Conservation (phyloP, 148 eudicot genomes). For the Vaccinium corymbosum region DNA sequence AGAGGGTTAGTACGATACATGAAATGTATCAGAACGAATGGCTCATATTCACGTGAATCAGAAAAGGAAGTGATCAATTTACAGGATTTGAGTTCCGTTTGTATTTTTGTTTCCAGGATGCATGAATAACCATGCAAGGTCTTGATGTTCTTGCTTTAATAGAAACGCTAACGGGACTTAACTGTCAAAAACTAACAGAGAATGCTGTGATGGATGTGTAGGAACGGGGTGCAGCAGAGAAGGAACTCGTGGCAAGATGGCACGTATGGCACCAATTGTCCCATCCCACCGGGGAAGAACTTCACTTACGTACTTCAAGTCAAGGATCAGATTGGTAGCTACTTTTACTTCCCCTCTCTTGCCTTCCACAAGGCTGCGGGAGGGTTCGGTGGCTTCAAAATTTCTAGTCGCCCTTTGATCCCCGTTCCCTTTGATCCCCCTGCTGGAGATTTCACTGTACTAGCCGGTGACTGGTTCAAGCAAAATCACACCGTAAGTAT, state of each 20-base stretch:
- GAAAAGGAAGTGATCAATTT: neutral
- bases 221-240: slow-evolving; percentile 64
- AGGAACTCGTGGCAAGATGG: slow-evolving; percentile 80
- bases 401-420: slow-evolving; percentile 53
- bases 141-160: neutral
- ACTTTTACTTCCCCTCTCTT: slow-evolving; percentile 68
- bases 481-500: slow-evolving; percentile 54
- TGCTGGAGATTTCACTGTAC: slow-evolving; percentile 55
- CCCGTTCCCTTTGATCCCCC: slow-evolving; percentile 67
- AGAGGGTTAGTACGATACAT: no score
- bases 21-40: no score
- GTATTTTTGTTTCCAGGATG: neutral
- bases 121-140: neutral
- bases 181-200: neutral
- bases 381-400: slow-evolving; percentile 58
- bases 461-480: slow-evolving; percentile 69
- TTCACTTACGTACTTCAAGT: slow-evolving; percentile 63
- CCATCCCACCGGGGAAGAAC: slow-evolving; percentile 63
- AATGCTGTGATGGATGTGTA: slow-evolving; percentile 20
- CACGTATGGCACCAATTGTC: slow-evolving; percentile 63
- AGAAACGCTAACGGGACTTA: no score
- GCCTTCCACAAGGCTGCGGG: slow-evolving; percentile 77
- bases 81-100: neutral
- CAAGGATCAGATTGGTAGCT: slow-evolving; percentile 75
- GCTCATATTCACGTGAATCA: no score